Evolutionary conservation across 2,329 filamentous ascomycete species (phyloP), one percentile per base, ranked within the genome.

Genomic region (Fusarium fracticaudum): DNA sequence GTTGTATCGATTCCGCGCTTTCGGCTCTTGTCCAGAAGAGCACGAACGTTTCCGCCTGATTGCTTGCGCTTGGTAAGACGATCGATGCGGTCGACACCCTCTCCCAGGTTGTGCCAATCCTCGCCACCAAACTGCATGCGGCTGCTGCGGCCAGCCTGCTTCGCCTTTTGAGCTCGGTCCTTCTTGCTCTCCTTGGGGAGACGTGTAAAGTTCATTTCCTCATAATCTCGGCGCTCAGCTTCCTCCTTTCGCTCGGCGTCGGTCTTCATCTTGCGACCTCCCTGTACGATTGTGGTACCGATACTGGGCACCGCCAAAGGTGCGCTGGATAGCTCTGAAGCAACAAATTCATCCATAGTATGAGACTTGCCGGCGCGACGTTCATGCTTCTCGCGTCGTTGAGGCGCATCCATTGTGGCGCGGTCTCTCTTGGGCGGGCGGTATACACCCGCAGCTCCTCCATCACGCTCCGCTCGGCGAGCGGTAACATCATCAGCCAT

Each of bases 341-440:
- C 91, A 72, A 99, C 91, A 79, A 97, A 99, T 79, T 98, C 96
- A 80, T 98, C 95, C 80, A 99, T 91, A 2, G 95, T 94, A 53
- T 91, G 91, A 1, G 95, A 98, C 80, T 93, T 94, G 70, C 89
- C 87, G 6, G 90, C 89, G 47, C 89, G 87, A 47, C 90, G 89
- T 8, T 91, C 87, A 37, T 85, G 83, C 72, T 91, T 91, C 70
- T 92, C 90, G 31, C 79, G 81, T 55, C 89, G 87, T 67, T 91
- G 88, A 24, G 90, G 89, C 3, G 91, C 90, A 14, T 94, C 93
- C 91, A 98, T 96, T 17, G 93, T 87, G 5, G 94, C 95, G 1
- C 96, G 94, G 67, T 94, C 94, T 78, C 98, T 95, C 79, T 92
- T 93, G 29, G 96, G 96, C 18, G 96, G 95, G 31, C 91, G 90